Percentiles rank a stretch among this genome's conserved stretches.
Conservation (phyloP, 768 basidiomycete genomes). For the Daedaleopsis sinensis region DNA sequence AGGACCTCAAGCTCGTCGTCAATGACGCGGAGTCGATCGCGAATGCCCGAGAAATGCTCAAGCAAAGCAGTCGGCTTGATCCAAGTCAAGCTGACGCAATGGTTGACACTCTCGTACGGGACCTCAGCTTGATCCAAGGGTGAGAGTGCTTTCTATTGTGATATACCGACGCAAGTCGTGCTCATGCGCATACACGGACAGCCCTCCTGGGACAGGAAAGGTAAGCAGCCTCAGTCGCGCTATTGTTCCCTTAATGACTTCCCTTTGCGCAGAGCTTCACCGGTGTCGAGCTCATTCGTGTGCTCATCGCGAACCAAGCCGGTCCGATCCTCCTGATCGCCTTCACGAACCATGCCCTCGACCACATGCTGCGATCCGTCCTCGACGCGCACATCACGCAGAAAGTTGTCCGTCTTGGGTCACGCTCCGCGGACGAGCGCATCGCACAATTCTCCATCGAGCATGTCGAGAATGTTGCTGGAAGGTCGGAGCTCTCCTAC, state of each 20-base stretch:
- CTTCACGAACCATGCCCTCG: constrained; percentile 80
- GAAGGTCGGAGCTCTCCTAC: constrained; percentile 36
- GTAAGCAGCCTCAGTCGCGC: constrained; percentile 33
- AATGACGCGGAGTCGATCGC: constrained; percentile 40
- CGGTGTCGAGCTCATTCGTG: constrained; percentile 67
- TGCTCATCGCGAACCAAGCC: constrained; percentile 55
- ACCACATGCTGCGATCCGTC: constrained; percentile 67
- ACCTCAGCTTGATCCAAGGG: constrained; percentile 76
- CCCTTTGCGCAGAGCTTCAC: constrained; percentile 53
- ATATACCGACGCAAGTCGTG: background rate
- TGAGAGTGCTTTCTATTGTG: constrained; percentile 28
- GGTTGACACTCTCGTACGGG: constrained; percentile 57
- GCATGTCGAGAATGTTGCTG: constrained; percentile 50
- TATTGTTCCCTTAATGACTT: background rate
- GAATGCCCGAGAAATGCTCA: constrained; percentile 45
- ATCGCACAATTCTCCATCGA: constrained; percentile 63
- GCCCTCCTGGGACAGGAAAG: constrained; percentile 82
- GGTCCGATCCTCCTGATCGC: constrained; percentile 47
- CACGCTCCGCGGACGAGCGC: constrained; percentile 60
- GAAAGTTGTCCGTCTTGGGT: constrained; percentile 68
- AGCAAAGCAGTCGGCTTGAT: constrained; percentile 57
- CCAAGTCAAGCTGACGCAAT: constrained; percentile 73
- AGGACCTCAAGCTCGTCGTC: constrained; percentile 45
- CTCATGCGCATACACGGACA: constrained; percentile 25
- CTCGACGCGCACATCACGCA: constrained; percentile 65